Evolutionary conservation across 106 monocot species (phyloP).

Genomic region (Dendrobium officinale): DNA sequence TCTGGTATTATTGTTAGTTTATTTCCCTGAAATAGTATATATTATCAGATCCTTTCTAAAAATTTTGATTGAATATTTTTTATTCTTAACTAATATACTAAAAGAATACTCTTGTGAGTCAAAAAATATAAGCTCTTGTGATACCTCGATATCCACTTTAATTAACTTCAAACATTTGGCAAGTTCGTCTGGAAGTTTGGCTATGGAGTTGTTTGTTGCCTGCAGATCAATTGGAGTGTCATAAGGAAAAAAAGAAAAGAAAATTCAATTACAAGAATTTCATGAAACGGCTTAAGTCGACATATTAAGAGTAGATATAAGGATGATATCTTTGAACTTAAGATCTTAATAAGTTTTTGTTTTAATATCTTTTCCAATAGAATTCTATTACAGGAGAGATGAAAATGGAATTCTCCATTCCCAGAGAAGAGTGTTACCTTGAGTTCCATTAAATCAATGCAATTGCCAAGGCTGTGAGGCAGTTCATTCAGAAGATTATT

Average conservation of each 20-base stretch:
- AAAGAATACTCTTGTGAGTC: background rate
- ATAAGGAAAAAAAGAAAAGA: background rate
- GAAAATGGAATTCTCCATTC: background rate
- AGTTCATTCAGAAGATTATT: constrained; percentile 74
- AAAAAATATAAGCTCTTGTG: background rate
- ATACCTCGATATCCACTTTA: constrained; percentile 92
- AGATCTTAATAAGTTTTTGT: background rate
- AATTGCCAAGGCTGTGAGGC: constrained; percentile 65
- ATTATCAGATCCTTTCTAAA: constrained; percentile 6
- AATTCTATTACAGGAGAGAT: background rate
- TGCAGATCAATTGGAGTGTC: constrained; percentile 14
- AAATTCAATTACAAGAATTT: background rate
- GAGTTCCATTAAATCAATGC: constrained; percentile 64
- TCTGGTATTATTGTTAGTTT: constrained; percentile 60
- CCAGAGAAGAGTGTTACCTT: constrained; percentile 39
- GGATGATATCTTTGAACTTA: background rate
- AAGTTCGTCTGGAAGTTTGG: constrained; percentile 62
- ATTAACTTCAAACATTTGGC: constrained; percentile 60
- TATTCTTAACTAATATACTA: background rate
- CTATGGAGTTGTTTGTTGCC: constrained; percentile 67
- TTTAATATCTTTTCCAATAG: background rate
- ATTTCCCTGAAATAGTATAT: constrained; percentile 55
- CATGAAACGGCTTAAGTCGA: background rate
- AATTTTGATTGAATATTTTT: background rate
- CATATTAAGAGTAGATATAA: background rate